These are phyloP conservation scores for Boletus vinaceobasis DNA, from an alignment of 768 basidiomycete genomes.

Conservation along the genomic window DNA sequence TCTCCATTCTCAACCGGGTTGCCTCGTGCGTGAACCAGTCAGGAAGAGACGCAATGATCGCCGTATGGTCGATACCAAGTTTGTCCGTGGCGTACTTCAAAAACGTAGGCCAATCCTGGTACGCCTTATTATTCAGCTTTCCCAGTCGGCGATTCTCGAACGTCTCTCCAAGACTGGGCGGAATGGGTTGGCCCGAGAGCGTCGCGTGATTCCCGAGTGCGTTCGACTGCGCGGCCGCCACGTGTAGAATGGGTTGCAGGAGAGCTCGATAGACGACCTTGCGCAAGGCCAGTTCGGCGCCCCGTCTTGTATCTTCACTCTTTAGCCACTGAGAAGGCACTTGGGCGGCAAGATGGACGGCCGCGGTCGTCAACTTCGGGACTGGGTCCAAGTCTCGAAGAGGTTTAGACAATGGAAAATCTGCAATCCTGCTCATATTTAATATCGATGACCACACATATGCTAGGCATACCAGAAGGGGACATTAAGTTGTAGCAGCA, in stretches of 20 bases:
- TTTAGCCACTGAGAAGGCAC: conserved; percentile 61
- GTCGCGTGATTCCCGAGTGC: background rate
- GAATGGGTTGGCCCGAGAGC: conserved; percentile 8
- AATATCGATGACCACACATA: background rate
- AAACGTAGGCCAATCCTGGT: conserved; percentile 49
- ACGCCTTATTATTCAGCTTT: conserved; percentile 48
- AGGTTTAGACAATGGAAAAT: conserved; percentile 51
- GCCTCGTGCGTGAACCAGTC: conserved; percentile 21
- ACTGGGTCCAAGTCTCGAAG: conserved; percentile 17
- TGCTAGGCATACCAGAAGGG: conserved; percentile 38
- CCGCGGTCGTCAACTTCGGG: conserved; percentile 34
- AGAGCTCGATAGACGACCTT: conserved; percentile 75
- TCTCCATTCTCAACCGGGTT: conserved; percentile 31
- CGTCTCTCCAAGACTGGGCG: conserved; percentile 36
- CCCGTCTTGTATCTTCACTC: conserved; percentile 28
- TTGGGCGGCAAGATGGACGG: conserved; percentile 69
- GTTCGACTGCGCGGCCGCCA: background rate
- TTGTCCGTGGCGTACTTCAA: conserved; percentile 34
- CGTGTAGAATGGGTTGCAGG: conserved; percentile 36
- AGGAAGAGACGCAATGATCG: conserved; percentile 15
- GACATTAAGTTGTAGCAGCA: conserved; percentile 78
- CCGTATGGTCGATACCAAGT: conserved; percentile 21
- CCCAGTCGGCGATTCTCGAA: conserved; percentile 48
- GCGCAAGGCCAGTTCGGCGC: conserved; percentile 51
- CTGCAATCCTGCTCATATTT: conserved; percentile 29